A percentile compares a stretch with the other conserved stretches of the same genome.
phyloP scores from a whole-genome alignment of 2,329 filamentous ascomycete species.

The Sclerotiophoma versabilis region DNA sequence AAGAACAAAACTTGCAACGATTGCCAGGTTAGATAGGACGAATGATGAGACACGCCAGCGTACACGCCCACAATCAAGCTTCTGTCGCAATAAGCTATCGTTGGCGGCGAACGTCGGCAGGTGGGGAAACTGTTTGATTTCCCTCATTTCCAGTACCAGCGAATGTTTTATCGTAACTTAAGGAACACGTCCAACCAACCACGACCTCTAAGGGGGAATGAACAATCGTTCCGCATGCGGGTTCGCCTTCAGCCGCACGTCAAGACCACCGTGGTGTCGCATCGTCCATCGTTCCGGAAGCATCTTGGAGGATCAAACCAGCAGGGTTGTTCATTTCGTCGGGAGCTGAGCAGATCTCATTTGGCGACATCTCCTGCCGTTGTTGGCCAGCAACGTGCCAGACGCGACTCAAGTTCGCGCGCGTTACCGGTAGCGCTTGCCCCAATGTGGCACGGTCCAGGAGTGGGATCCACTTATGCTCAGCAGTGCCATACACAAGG shows the following conservation, averaged over 20 bases:
- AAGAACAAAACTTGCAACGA: slow-evolving; percentile 26
- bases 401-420: slow-evolving; percentile 26
- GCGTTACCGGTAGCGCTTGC: slow-evolving; percentile 24
- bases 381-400: slow-evolving; percentile 23
- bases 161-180: slow-evolving; percentile 9
- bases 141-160: slow-evolving; percentile 40
- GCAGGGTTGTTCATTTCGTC: slow-evolving; percentile 16
- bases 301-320: slow-evolving; percentile 13
- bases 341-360: slow-evolving; percentile 26
- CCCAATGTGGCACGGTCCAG: slow-evolving; percentile 13
- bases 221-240: background rate
- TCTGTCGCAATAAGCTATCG: slow-evolving; percentile 32
- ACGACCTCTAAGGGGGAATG: slow-evolving; percentile 2
- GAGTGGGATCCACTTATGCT: slow-evolving; percentile 17
- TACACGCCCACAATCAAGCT: slow-evolving; percentile 30
- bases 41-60: slow-evolving; percentile 43
- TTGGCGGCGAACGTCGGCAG: slow-evolving; percentile 32
- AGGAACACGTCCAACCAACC: slow-evolving; percentile 8
- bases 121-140: slow-evolving; percentile 27
- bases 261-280: slow-evolving; percentile 3
- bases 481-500: slow-evolving; percentile 12
- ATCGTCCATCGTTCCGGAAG: slow-evolving; percentile 11
- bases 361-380: slow-evolving; percentile 21
- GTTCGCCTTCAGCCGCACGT: slow-evolving; percentile 4
- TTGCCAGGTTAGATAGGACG: slow-evolving; percentile 20